Base-by-base conservation (phyloP, 78 protist genomes). In the Polysphondylium violaceum region DNA sequence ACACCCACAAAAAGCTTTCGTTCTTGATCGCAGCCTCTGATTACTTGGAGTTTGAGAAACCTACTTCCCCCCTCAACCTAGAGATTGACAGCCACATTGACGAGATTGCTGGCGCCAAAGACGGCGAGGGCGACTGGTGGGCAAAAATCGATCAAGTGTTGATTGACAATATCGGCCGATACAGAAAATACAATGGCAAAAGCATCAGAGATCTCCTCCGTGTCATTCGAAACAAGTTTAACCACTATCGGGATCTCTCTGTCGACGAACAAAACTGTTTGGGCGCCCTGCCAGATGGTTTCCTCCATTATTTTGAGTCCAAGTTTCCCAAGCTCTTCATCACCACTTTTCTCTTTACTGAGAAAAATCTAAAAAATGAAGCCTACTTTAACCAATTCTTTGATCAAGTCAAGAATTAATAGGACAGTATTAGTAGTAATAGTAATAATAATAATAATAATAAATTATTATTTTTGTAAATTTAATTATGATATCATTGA, bases 201-300 rank as follows among this genome's bases (percentile, higher is more conserved):
- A 53, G 77, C 58, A 35, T 76, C 12, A 74, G 96, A 12, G 96
- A 96, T 75, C 81, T 96, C 14, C 38, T 96, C 16, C 27, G 97
- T 44, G 95, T 91, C 25, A 64, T 96, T 27, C 36, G 97, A n/a
- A 96, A 96, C 86, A 96, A 96, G 76, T 76, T 63, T 27, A 43
- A 86, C 16, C 95, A 93, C 59, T 93, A 93, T n/a, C 25, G 87
- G n/a, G 97, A 96, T 43, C 59, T 94, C 8, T 44, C 85, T 9
- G 41, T 8, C 0, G 77, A 83, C 2, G 83, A 94, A n/a, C 68
- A 88, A 75, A 38, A 33, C 23, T 53, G 53, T 12, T 35, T 96
- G 25, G 97, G 97, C 25, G 3, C 27, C 2, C 8, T 94, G 9
- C 97, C 97, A 36, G 79, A 85, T 59, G 97, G 97, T 25, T 96